A percentile compares a stretch with the other conserved stretches of the same genome.
phyloP scores from a whole-genome alignment of 495 filamentous ascomycete genomes.

The Parathielavia appendiculata region DNA sequence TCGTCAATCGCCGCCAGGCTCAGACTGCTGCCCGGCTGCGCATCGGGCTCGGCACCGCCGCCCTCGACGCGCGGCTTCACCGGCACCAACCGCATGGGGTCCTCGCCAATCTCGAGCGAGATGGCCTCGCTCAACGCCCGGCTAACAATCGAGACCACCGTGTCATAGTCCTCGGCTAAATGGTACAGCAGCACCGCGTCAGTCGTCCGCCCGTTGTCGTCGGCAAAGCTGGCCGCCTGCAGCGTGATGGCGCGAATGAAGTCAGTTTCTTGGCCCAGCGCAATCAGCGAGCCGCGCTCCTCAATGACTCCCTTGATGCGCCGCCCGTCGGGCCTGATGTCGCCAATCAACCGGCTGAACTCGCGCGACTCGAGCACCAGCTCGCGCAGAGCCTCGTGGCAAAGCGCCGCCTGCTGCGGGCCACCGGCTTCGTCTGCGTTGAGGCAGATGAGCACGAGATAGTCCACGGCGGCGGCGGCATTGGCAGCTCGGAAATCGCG shows the following conservation, averaged over 20 bases:
- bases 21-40: constrained; percentile 53
- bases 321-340: constrained; percentile 75
- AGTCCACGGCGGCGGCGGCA: constrained; percentile 84
- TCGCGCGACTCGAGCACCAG: constrained; percentile 91
- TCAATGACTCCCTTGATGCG: constrained; percentile 83
- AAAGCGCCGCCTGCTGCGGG: constrained; percentile 70
- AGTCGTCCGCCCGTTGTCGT: constrained; percentile 85
- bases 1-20: constrained; percentile 85
- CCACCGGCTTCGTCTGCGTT: constrained; percentile 81
- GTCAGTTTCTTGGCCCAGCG: constrained; percentile 68
- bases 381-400: constrained; percentile 91
- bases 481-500: constrained; percentile 87
- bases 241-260: constrained; percentile 82
- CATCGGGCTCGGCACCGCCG: constrained; percentile 27
- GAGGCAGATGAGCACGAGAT: constrained; percentile 86
- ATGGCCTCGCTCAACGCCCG: constrained; percentile 85
- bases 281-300: constrained; percentile 79
- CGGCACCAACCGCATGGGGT: constrained; percentile 68
- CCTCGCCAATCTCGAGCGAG: constrained; percentile 71
- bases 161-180: constrained; percentile 89
- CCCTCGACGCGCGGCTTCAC: constrained; percentile 58
- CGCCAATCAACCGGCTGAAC: constrained; percentile 88
- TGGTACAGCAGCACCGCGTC: constrained; percentile 94
- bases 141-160: constrained; percentile 81
- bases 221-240: constrained; percentile 83